Evolutionary conservation across 345 rosid genomes (phyloP), one percentile per base, ranked within the genome.

Genomic region (Heritiera littoralis): DNA sequence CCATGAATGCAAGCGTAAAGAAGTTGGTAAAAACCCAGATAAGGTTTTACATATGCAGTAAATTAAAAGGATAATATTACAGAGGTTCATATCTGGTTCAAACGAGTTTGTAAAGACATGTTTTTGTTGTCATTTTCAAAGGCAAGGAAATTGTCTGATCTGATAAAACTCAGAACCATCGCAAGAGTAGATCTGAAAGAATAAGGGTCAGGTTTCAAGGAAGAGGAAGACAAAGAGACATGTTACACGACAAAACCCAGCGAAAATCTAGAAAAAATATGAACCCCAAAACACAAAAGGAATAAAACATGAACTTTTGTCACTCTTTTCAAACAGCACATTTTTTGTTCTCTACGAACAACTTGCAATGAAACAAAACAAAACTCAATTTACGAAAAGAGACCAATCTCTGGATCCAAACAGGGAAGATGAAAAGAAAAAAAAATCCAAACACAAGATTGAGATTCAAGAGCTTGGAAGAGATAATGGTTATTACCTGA

Each of bases 401-500:
- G 4, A 18, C 10, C 28, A 20, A 20, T n/a, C 63, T 58, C 63
- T 8, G 63, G 63, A 58, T 58, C 30, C 63, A n/a, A 9, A 58
- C 63, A 60, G 35, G 10, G 23, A 38, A 55, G 55, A 40, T n/a
- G n/a, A 15, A 15, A 72, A 35, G 38, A 73, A 52, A 17, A 23
- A 23, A 23, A 55, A 17, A 55, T 35, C 15, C 54, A 10, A 20
- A 43, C 40, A 72, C 17, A 73, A 46, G 60, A 23, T 23, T 30
- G 41, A 55, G 48, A 46, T 17, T 3, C n/a, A 75, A 4, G 58
- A 2, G 4, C 2, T 28, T 9, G 9, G 28, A 4, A 8, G 18
- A 6, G 23, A 20, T 13, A 48, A 56, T 9, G 55, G 2, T 7
- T 65, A 9, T 70, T 78, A 97, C 99, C 99, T 97, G 99, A 83